Evolutionary conservation across 2,329 filamentous ascomycete genomes (phyloP), one percentile per base, ranked within the genome.

Genomic region (Epichloe gansuensis): DNA sequence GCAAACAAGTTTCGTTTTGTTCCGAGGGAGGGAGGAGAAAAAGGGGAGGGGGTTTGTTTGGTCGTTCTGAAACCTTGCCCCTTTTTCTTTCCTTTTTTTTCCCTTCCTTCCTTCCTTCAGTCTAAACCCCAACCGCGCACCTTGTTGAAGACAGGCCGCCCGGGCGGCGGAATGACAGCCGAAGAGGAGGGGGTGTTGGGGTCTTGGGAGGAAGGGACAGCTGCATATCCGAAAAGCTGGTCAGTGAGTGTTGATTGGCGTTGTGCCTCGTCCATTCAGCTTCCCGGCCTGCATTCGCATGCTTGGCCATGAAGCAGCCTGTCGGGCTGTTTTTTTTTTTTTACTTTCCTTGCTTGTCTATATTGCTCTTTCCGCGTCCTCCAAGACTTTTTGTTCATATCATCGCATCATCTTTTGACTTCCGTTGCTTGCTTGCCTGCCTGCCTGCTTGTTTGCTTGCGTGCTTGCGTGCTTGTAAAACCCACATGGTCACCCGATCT

Each of bases 121-220:
- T 23, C 7, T 23, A 12, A 42, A 42, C 21, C 48, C 28, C 17
- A 49, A 46, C 46, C 53, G 53, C 52, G 42, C 46, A 46, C 42
- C 13, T 52, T 11, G 50, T 52, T 11, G 50, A 52, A 46, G 53
- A 52, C 50, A 37, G 50, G 42, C 53, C 50, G 53, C 17, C 46
- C 53, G 53, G 53, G 50, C 44, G 17, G 39, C 50, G 53, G 53
- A 42, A 42, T 46, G 46, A 17, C 23, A 52, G 42, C 53, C 50
- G 50, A 52, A 43, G 35, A 42, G 46, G 46, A 41, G 31, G 17
- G 17, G 17, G 17, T 21, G 2, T 21, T 21, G 17, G 17, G 17
- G 45, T 46, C 31, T 46, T 35, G 23, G 37, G 46, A 48, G 41
- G 41, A 46, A 47, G 46, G 41, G 51, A 47, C 46, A 42, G 53